Evolutionary conservation across 2,329 filamentous ascomycete genomes (phyloP).

Genomic region (Beauveria brongniartii): DNA sequence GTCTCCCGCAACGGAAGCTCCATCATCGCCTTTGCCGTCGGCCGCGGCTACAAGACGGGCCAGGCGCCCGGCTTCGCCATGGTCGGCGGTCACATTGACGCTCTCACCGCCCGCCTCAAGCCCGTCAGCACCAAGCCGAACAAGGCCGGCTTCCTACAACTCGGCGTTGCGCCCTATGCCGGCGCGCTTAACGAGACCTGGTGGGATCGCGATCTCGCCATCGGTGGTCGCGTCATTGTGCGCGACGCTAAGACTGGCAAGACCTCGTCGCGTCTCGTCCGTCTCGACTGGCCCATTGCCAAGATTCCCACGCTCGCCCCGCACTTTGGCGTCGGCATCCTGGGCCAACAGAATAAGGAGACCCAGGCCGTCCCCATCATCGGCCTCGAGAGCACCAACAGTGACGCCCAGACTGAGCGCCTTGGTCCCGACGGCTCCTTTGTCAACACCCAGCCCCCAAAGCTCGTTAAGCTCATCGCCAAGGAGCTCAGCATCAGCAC

Average conservation of each 20-base stretch:
- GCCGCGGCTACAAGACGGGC: constrained; percentile 70
- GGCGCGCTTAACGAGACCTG: constrained; percentile 82
- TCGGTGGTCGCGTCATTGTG: constrained; percentile 83
- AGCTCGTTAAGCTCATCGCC: constrained; percentile 75
- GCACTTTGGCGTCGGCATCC: constrained; percentile 77
- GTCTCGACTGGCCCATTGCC: constrained; percentile 91
- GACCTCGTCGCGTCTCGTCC: constrained; percentile 74
- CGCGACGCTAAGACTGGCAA: constrained; percentile 65
- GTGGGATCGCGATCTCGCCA: constrained; percentile 93
- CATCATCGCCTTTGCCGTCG: constrained; percentile 77
- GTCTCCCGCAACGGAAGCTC: constrained; percentile 78
- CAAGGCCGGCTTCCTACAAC: constrained; percentile 77
- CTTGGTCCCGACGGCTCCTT: constrained; percentile 66
- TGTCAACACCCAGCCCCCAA: constrained; percentile 72
- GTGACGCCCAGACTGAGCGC: constrained; percentile 26
- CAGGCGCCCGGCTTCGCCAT: constrained; percentile 68
- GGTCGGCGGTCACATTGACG: constrained; percentile 87
- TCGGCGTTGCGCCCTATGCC: constrained; percentile 89
- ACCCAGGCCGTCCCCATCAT: constrained; percentile 93
- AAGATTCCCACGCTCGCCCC: constrained; percentile 85
- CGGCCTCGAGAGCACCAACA: constrained; percentile 68
- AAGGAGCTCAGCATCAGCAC: constrained; percentile 65
- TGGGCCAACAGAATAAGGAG: constrained; percentile 67
- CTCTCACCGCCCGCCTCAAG: constrained; percentile 83
- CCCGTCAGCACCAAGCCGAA: constrained; percentile 79